A percentile compares a stretch with the other conserved stretches of the same genome.
Conservation (phyloP, 148 eudicot genomes). For the Heliosperma pusillum region DNA sequence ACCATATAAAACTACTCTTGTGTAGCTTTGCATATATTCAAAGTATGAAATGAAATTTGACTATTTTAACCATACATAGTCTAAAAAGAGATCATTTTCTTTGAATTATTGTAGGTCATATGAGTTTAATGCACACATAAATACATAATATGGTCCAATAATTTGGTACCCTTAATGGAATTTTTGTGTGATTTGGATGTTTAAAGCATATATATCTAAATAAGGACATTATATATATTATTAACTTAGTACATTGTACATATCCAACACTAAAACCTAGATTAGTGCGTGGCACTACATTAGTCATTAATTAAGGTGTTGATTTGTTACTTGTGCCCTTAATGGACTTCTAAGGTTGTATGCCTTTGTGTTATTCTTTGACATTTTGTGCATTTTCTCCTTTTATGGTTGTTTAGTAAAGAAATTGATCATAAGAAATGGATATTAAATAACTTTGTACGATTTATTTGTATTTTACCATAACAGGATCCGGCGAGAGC, state of each 20-base stretch:
- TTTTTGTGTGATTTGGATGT: constrained; percentile 17
- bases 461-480: background rate
- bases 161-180: constrained; percentile 8
- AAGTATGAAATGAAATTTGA: constrained; percentile 26
- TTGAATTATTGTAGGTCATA: constrained; percentile 18
- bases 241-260: background rate
- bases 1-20: constrained; percentile 6
- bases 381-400: too few species aligned
- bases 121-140: constrained; percentile 16
- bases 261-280: background rate
- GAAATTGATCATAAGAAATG: too few species aligned
- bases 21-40: constrained; percentile 29
- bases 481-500: constrained; percentile 68
- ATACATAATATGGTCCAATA: constrained; percentile 23
- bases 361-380: too few species aligned
- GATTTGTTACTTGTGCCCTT: too few species aligned
- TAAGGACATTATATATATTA: background rate
- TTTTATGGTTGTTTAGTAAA: too few species aligned
- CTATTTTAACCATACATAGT: background rate
- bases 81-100: background rate
- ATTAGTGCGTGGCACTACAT: background rate
- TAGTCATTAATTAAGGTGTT: too few species aligned
- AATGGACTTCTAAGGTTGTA: too few species aligned
- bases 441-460: too few species aligned
- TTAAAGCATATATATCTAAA: constrained; percentile 10